Evolutionary conservation across 1,284 basidiomycete genomes (phyloP).

Genomic region (Ceratobasidium sp.): DNA sequence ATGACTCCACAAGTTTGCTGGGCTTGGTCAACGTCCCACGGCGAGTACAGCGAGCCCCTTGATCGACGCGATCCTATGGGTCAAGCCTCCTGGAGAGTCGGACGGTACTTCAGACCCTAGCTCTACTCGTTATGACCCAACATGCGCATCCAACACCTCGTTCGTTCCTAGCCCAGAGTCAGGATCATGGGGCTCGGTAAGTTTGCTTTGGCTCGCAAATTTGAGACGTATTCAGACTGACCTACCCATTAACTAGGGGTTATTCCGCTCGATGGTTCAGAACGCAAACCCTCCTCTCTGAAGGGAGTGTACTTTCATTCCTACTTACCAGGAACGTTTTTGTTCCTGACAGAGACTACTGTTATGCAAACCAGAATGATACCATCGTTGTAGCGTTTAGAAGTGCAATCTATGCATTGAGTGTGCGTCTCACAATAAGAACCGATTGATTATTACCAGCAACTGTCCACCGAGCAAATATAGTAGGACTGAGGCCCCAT

Average conservation of each 20-base stretch:
- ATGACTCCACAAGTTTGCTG: background rate
- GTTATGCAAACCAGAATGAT: too few relatives aligned
- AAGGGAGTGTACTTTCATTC: too few relatives aligned
- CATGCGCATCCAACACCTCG: slow-evolving; percentile 22
- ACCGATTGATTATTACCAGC: too few relatives aligned
- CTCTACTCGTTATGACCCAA: slow-evolving; percentile 1
- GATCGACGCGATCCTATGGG: slow-evolving; percentile 23
- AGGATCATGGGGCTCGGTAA: slow-evolving; percentile 19
- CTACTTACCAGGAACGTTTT: too few relatives aligned
- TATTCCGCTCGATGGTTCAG: slow-evolving; percentile 28
- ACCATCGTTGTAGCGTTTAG: too few relatives aligned
- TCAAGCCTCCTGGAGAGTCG: slow-evolving; percentile 32
- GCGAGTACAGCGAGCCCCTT: background rate
- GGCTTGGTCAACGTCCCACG: slow-evolving; percentile 11
- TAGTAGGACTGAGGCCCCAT: too few relatives aligned
- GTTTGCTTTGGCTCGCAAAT: background rate
- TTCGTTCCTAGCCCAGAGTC: slow-evolving; percentile 23
- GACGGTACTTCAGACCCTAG: slow-evolving; percentile 22
- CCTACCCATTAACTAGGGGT: background rate
- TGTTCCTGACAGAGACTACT: too few relatives aligned
- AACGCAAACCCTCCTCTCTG: slow-evolving; percentile 20
- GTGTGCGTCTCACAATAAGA: too few relatives aligned
- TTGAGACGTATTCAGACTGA: background rate
- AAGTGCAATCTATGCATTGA: too few relatives aligned
- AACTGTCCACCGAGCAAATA: too few relatives aligned